Evolutionary conservation across 2,329 filamentous ascomycete species (phyloP), one percentile per base, ranked within the genome.

Genomic region (Diaporthe citriasiana): DNA sequence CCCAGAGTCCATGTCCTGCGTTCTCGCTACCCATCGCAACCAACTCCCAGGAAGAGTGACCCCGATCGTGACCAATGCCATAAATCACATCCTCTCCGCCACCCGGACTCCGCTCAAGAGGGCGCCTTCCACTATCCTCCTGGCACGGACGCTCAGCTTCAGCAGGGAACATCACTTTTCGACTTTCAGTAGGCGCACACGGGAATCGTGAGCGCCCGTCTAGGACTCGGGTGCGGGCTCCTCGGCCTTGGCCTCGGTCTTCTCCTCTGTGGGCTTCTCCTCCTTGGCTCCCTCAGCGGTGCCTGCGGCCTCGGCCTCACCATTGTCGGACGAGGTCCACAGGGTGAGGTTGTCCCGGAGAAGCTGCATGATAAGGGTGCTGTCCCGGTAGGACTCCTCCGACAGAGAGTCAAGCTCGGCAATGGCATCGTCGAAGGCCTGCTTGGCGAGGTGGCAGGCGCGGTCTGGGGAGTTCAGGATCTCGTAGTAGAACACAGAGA

Each of bases 401-500:
- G 95, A 97, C 78, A 98, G 90, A 69, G 95, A 97, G 89, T 98
- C 96, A 81, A 98, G 95, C 92, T 98, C 95, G 82, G 96, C 96
- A 85, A 98, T 98, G 82, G 96, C 96, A 85, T 98, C 96, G 84
- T 98, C 96, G 83, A 98, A 98, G 68, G 97, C 96, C 90, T 98
- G 96, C 92, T 98, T 98, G 87, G 96, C 96, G 79, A 98, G 92
- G 85, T 98, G 96, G 92, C 96, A 98, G 83, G 96, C 96, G 84
- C 94, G 95, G 87, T 98, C 95, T 82, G 95, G 96, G 47, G 95
- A 97, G 93, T 98, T 98, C 84, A 98, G 90, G 85, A 98, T 98
- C 91, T 98, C 97, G 87, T 98, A 98, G 92, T 98, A 98, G 90
- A 98, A 98, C 82, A 98, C 96, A 78, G 95, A 98, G 92, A 98